Base-by-base conservation (phyloP, 495 filamentous ascomycete genomes). In the Patellaria atrata region DNA sequence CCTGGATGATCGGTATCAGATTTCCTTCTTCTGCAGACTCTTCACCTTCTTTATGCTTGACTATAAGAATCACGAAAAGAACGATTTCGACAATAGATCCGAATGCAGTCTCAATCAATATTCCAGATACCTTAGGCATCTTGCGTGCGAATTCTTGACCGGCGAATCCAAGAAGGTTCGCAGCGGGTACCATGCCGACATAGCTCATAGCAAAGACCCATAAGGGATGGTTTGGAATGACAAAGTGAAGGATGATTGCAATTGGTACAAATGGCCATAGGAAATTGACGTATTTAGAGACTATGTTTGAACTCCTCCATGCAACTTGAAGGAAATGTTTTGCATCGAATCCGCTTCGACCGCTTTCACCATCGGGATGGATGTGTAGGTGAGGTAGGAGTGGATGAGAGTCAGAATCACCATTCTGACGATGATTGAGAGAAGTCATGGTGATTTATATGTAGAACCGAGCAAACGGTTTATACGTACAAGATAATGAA, bases 161-260 rank as follows among this genome's bases (percentile, higher is more conserved):
- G 5, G 79, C 78, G 50, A 94, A 94, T 0, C 82, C 82, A 18
- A 93, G 65, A 31, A 93, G 55, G 45, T 94, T 94, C 27, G 85
- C 86, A 20, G 77, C 75, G 3, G 85, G 86, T 3, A 94, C 68
- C 77, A 96, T 94, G 32, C 75, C 77, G 22, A 82, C 65, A 29
- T 82, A 83, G 33, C 75, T 78, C 41, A 79, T 67, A 23, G 70
- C 55, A 56, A 83, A 85, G 12, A 81, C 63, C 59, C 64, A 68
- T 4, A 77, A 52, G 41, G 79, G 65, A 18, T 61, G 57, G n/a
- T 82, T 66, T 0, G 67, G 66, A 15, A 65, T 64, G 19, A 65
- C 68, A 44, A 74, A 84, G 38, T 75, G 68, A 53, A 82, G 48
- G 4, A 58, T 67, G 33, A 85, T 67, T 3, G 78, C 79, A 19